Conservation (phyloP, 495 filamentous ascomycete genomes). For the Antarctomyces pellizariae region DNA sequence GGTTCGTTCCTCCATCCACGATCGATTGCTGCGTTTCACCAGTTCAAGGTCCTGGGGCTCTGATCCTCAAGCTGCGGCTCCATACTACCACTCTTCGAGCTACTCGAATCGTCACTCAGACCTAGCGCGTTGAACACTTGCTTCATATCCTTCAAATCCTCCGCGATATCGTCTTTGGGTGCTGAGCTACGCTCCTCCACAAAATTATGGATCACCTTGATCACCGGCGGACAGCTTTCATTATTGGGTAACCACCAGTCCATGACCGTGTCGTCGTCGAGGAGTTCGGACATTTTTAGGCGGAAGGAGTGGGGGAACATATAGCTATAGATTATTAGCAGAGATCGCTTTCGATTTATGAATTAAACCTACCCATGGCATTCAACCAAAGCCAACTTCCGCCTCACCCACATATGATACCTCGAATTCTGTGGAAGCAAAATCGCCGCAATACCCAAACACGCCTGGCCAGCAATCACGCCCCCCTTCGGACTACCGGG, state of each 20-base stretch:
- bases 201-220: conserved; percentile 54
- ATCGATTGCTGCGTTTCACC: too few species aligned
- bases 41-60: too few species aligned
- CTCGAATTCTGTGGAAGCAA: conserved; percentile 51
- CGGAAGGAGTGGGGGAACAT: conserved; percentile 58
- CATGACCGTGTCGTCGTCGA: conserved; percentile 38
- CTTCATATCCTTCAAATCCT: conserved; percentile 54
- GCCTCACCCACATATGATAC: conserved; percentile 63
- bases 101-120: too few species aligned
- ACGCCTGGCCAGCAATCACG: conserved; percentile 49
- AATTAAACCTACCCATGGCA: conserved; percentile 45
- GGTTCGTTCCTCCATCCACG: too few species aligned
- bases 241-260: conserved; percentile 79
- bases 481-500: conserved; percentile 44
- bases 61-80: too few species aligned
- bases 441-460: conserved; percentile 48
- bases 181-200: conserved; percentile 45
- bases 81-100: too few species aligned
- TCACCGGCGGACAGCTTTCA: conserved; percentile 42
- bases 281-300: conserved; percentile 43
- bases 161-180: conserved; percentile 33
- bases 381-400: conserved; percentile 60
- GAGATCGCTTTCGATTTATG: background rate
- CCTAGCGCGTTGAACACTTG: conserved; percentile 33
- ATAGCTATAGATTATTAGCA: conserved; percentile 30